phyloP scores from a whole-genome alignment of 805 yeast genomes.

The Lachancea waltii region DNA sequence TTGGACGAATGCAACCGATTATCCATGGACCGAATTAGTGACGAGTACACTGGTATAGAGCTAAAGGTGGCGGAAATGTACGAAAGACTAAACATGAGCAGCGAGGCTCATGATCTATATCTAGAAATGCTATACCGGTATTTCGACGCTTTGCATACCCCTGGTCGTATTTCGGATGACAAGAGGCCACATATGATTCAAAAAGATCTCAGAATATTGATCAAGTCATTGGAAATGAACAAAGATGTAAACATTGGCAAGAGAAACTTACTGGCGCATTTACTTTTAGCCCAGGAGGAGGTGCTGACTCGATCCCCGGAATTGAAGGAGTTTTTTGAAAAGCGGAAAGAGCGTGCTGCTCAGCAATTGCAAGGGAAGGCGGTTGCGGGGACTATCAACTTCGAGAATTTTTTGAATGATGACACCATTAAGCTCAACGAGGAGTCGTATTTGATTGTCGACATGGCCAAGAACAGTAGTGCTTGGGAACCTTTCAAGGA shows the following conservation, averaged over 20 bases:
- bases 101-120: slow-evolving; percentile 63
- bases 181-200: slow-evolving; percentile 55
- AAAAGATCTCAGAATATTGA: slow-evolving; percentile 61
- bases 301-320: slow-evolving; percentile 41
- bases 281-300: slow-evolving; percentile 60
- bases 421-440: slow-evolving; percentile 25
- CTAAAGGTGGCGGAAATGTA: slow-evolving; percentile 83
- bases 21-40: slow-evolving; percentile 51
- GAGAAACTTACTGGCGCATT: slow-evolving; percentile 55
- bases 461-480: slow-evolving; percentile 37
- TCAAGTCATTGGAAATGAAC: slow-evolving; percentile 58
- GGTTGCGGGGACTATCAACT: slow-evolving; percentile 16
- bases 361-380: slow-evolving; percentile 10
- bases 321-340: slow-evolving; percentile 29
- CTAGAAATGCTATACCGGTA: slow-evolving; percentile 58
- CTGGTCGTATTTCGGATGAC: slow-evolving; percentile 29
- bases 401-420: slow-evolving; percentile 25
- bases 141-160: slow-evolving; percentile 44
- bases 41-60: slow-evolving; percentile 87
- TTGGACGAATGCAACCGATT: slow-evolving; percentile 53
- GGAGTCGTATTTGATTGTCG: slow-evolving; percentile 28
- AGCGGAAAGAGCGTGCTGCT: slow-evolving; percentile 25
- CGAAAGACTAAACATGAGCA: slow-evolving; percentile 54
- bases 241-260: slow-evolving; percentile 44
- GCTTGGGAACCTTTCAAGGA: slow-evolving; percentile 71